phyloP scores from a whole-genome alignment of 148 eudicot species.

The Chenopodium suecicum region DNA sequence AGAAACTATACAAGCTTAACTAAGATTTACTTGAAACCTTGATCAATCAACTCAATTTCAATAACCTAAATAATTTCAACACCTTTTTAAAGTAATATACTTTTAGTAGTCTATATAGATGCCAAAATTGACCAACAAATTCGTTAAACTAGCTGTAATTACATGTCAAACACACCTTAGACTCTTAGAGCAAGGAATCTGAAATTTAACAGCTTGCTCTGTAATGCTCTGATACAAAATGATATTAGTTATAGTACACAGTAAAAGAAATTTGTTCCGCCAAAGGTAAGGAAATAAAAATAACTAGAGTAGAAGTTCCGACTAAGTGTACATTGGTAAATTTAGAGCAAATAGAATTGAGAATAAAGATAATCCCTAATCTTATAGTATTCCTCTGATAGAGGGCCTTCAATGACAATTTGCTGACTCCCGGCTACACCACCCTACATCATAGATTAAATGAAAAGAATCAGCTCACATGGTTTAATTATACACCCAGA shows the following conservation, averaged over 20 bases:
- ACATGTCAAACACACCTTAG: not conserved
- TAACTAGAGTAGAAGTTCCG: not conserved
- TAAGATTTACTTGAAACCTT: no score
- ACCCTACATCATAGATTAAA: slow-evolving; percentile 49
- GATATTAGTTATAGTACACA: not conserved
- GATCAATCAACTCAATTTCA: no score
- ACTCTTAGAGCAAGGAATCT: not conserved
- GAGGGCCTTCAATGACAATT: slow-evolving; percentile 86
- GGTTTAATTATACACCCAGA: not conserved
- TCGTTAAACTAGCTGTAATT: no score
- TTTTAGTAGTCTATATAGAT: no score
- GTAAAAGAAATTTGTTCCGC: not conserved
- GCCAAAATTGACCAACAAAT: no score
- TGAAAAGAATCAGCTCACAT: slow-evolving; percentile 13
- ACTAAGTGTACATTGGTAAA: not conserved
- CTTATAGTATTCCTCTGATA: slow-evolving; percentile 80
- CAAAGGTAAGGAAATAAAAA: not conserved
- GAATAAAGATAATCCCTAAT: slow-evolving; percentile 77
- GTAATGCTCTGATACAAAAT: not conserved
- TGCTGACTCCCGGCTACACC: slow-evolving; percentile 78
- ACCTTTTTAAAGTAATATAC: no score
- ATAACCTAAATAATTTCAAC: no score
- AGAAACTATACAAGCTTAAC: no score
- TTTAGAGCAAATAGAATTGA: slow-evolving; percentile 73
- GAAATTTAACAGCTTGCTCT: not conserved